Conservation (phyloP, 768 basidiomycete species). For the Pleurotus giganteus region DNA sequence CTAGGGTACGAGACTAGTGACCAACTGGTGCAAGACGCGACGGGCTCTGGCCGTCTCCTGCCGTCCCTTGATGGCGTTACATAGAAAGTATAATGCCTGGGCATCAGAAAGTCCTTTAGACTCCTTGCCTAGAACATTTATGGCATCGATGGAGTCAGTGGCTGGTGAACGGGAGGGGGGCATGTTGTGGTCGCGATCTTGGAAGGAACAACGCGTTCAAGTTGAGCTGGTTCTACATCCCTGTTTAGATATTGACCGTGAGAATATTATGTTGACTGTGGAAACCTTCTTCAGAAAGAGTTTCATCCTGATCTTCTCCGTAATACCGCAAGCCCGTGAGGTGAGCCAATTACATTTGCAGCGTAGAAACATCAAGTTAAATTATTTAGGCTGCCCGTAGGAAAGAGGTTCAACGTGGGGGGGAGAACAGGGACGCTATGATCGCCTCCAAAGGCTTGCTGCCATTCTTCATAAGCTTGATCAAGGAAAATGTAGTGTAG, state of each 20-base stretch:
- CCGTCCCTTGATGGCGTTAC: not conserved
- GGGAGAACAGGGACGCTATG: constrained; percentile 57
- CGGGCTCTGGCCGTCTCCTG: not conserved
- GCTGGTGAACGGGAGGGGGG: not conserved
- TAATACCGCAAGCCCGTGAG: constrained; percentile 70
- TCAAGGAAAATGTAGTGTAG: too few species aligned
- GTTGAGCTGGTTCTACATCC: too few species aligned
- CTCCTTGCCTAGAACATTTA: not conserved
- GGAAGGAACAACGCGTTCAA: too few species aligned
- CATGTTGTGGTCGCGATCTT: not conserved
- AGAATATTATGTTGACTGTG: too few species aligned
- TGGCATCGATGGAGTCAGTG: not conserved
- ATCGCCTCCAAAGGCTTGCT: constrained; percentile 47
- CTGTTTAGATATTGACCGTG: too few species aligned
- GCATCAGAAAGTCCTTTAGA: not conserved
- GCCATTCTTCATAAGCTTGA: constrained; percentile 37
- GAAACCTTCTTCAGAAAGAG: too few species aligned
- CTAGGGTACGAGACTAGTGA: not conserved
- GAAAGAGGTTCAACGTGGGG: constrained; percentile 44
- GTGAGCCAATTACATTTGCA: constrained; percentile 33
- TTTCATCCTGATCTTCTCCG: too few species aligned
- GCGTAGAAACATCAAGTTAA: constrained; percentile 3
- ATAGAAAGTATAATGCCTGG: not conserved
- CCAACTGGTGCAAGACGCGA: not conserved
- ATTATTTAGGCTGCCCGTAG: constrained; percentile 51